These are phyloP conservation scores for Cadophora gregata DNA, from an alignment of 2,329 filamentous ascomycete species.

Conservation along the genomic window DNA sequence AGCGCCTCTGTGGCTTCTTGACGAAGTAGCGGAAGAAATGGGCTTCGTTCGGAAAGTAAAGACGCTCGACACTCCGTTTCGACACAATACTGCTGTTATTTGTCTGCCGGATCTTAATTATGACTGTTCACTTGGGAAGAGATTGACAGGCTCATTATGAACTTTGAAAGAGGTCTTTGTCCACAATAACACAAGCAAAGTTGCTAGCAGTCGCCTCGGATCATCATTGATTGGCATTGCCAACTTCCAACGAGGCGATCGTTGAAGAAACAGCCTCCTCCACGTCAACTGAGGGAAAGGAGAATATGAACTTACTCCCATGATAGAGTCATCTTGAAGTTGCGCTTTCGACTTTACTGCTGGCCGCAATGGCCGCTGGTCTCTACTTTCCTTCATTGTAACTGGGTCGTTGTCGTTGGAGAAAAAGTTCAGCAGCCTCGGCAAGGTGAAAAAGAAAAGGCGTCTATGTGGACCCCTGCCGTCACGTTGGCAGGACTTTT, in stretches of 20 bases:
- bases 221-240: background rate
- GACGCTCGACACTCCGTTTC: slow-evolving; percentile 88
- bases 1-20: slow-evolving; percentile 78
- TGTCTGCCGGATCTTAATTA: slow-evolving; percentile 57
- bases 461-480: background rate
- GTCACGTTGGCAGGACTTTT: too few relatives aligned
- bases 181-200: background rate
- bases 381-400: slow-evolving; percentile 5
- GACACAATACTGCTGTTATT: slow-evolving; percentile 93
- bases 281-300: background rate
- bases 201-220: background rate
- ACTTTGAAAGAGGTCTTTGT: background rate
- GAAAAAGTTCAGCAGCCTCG: background rate
- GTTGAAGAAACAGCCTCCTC: background rate
- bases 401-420: background rate
- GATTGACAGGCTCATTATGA: background rate
- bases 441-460: background rate
- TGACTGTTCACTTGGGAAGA: background rate
- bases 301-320: slow-evolving; percentile 35
- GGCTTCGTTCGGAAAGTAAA: slow-evolving; percentile 78
- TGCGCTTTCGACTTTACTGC: slow-evolving; percentile 36
- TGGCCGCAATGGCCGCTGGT: background rate
- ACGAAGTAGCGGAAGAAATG: slow-evolving; percentile 92
- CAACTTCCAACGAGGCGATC: background rate
- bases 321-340: slow-evolving; percentile 53